A percentile compares a stretch with the other conserved stretches of the same genome.
Conservation (phyloP, 495 filamentous ascomycete genomes). For the Penicillium robsamsonii region DNA sequence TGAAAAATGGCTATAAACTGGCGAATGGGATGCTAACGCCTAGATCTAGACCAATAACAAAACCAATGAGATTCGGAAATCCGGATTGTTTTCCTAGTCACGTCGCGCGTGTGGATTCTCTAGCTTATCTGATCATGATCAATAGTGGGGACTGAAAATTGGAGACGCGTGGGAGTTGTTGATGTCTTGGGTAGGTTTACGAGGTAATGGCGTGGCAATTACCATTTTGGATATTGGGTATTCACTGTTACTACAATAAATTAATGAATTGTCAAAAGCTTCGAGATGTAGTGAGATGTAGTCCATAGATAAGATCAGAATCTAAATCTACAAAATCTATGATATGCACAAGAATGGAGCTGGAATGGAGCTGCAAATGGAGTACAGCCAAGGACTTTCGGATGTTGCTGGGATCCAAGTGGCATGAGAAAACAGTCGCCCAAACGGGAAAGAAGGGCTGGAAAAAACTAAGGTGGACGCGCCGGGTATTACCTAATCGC, state of each 20-base stretch:
- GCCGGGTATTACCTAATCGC: constrained; percentile 10
- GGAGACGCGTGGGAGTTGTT: constrained; percentile 16
- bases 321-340: constrained; percentile 5
- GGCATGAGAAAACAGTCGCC: constrained; percentile 23
- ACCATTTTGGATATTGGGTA: no score
- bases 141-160: constrained; percentile 22
- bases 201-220: neutral
- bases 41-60: constrained; percentile 10
- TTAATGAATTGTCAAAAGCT: neutral
- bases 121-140: constrained; percentile 33
- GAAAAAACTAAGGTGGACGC: neutral
- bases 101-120: constrained; percentile 21
- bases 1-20: neutral
- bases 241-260: neutral
- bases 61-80: constrained; percentile 29
- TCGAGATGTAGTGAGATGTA: neutral
- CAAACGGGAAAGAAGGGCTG: constrained; percentile 17
- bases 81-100: constrained; percentile 25
- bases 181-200: neutral
- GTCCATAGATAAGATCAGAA: constrained; percentile 11
- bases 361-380: constrained; percentile 1
- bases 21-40: neutral
- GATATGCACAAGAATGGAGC: constrained; percentile 25
- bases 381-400: constrained; percentile 23
- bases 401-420: constrained; percentile 28